A percentile compares a stretch with the other conserved stretches of the same genome.
Conservation (phyloP, 257 asterid species). For the Capsicum pubescens region DNA sequence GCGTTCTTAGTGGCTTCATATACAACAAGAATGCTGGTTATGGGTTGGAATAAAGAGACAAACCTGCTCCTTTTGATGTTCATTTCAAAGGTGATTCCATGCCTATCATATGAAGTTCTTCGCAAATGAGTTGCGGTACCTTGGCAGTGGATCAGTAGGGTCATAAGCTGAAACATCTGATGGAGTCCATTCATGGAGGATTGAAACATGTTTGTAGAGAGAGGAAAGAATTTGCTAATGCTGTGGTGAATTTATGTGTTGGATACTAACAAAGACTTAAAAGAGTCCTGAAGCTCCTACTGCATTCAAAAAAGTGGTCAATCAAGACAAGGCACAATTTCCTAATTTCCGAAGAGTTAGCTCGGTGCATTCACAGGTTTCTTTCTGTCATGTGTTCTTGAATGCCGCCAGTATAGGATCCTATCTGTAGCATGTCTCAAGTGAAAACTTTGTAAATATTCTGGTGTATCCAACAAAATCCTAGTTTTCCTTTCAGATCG, state of each 20-base stretch:
- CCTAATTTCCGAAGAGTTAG: background rate
- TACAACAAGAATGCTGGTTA: background rate
- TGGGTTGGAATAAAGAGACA: background rate
- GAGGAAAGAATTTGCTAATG: background rate
- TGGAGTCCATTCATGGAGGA: background rate
- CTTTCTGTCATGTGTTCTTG: background rate
- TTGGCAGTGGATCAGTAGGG: background rate
- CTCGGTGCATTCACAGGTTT: background rate
- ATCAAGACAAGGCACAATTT: background rate
- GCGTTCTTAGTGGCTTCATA: background rate
- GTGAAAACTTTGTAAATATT: background rate
- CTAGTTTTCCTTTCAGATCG: background rate
- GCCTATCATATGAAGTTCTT: background rate
- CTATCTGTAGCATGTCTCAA: background rate
- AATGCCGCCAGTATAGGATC: no score
- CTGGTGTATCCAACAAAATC: background rate
- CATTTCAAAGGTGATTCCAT: background rate
- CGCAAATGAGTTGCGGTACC: background rate
- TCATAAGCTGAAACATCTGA: background rate
- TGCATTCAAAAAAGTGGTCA: background rate
- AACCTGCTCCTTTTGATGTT: background rate
- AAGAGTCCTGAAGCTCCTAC: background rate
- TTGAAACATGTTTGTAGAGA: background rate
- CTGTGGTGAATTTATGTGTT: background rate
- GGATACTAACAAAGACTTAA: background rate